Evolutionary conservation across 2,329 filamentous ascomycete genomes (phyloP), one percentile per base, ranked within the genome.

Genomic region (Biscogniauxia mediterranea): DNA sequence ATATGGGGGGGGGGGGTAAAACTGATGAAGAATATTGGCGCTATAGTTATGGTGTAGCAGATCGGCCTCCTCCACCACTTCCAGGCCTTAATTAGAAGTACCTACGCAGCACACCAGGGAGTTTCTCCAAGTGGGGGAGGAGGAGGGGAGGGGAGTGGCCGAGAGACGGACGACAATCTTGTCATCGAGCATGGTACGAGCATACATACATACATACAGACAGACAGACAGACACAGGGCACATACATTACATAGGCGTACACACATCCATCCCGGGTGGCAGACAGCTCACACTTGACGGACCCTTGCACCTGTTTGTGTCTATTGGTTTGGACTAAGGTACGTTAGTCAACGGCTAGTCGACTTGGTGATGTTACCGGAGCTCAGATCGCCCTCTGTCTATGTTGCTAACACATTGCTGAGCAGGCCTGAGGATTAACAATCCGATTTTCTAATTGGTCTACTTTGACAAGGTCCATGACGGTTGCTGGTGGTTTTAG

Each of bases 281-380:
- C 7, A 50, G 50, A 49, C 55, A 46, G 15, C 6, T 46, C 38
- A 46, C 15, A 46, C 15, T n/a, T 46, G 13, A 64, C 57, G 64
- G 53, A 65, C 59, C 61, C 64, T 61, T 60, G 60, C 57, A 59
- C 57, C 56, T 65, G 60, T 65, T 68, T 64, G 64, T 59, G 59
- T 61, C 66, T 52, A 70, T 71, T 70, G 70, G 67, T 55, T 60
- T 61, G 56, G 42, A 11, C 60, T 58, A 46, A 61, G 54, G 60
- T 58, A 62, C 51, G 59, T 42, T 55, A 61, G 59, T 57, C 58
- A 66, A 59, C 63, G 57, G 65, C 63, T 70, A 67, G 66, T 56
- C 51, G 53, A 62, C 59, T 69, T 69, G 67, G 70, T 74, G 72
- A 73, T 69, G 70, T 71, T 71, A 70, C 64, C 65, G 61, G 70